Conservation (phyloP, 345 rosid genomes). For the Hibiscus mutabilis region DNA sequence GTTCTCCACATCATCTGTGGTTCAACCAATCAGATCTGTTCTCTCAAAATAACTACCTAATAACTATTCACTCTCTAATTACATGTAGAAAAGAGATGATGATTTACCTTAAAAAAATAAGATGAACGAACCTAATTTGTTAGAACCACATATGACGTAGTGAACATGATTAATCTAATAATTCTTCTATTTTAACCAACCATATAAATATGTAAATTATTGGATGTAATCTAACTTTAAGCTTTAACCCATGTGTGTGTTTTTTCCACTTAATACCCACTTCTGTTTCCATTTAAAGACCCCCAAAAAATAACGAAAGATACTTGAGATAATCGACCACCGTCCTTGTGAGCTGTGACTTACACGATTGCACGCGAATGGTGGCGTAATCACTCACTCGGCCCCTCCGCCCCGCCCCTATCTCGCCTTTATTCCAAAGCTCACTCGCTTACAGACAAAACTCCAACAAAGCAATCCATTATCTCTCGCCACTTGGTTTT, state of each 20-base stretch:
- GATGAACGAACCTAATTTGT: no score
- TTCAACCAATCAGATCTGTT: no score
- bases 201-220: no score
- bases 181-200: no score
- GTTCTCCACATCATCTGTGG: no score
- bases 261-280: neutral
- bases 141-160: no score
- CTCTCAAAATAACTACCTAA: no score
- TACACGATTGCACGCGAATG: conserved; percentile 16
- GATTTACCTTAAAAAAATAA: no score
- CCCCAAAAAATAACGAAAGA: neutral
- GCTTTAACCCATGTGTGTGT: neutral
- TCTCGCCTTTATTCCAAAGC: conserved; percentile 6
- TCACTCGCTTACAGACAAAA: conserved; percentile 6
- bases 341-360: conserved; percentile 14
- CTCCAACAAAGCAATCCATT: conserved; percentile 4
- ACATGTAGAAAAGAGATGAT: no score
- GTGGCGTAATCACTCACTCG: conserved; percentile 1
- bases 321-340: neutral
- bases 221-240: neutral
- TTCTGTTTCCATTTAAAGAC: neutral
- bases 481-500: neutral
- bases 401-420: neutral
- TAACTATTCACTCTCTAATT: no score
- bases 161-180: no score